Evolutionary conservation across 2,329 filamentous ascomycete species (phyloP), one percentile per base, ranked within the genome.

Genomic region (Colletotrichum destructivum): DNA sequence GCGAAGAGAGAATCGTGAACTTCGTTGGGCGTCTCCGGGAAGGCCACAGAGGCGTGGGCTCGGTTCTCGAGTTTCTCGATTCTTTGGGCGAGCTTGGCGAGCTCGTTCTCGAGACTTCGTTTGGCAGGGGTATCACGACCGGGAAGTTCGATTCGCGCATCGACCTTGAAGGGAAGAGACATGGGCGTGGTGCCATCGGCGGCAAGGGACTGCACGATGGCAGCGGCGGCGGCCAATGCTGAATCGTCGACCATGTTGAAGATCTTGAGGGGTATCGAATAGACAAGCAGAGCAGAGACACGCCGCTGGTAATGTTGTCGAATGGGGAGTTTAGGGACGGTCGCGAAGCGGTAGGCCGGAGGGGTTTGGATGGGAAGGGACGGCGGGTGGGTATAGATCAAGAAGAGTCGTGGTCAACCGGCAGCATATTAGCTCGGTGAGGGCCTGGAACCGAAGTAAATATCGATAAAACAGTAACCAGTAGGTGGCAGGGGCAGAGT

Each of bases 11-110:
- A 92, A 78, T 89, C 89, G 76, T 87, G 86, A 62, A 88, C 89
- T 84, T 96, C 94, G 81, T 92, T 95, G 59, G 95, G 94, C 12
- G 94, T 96, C 79, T 95, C 92, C 76, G 94, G 94, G 77, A 95
- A 88, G 68, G 88, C 84, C 75, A 88, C 87, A 70, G 88, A 81
- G 69, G 88, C 85, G 78, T 88, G 89, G 75, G 93, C 92, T 83
- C 92, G 92, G 76, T 90, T 90, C 85, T 98, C 95, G 76, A 98
- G 90, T 75, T 92, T 90, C 75, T 95, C 93, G 76, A 98, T 90
- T 75, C 96, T 89, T 73, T 91, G 85, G 71, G 92, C 89, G 74
- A 98, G 89, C 67, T 93, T 92, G 62, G 92, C 89, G 69, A 99
- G 89, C 84, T 98, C 96, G 72, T 88, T 87, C 84, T 98, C 95